Evolutionary conservation across 2,329 filamentous ascomycete genomes (phyloP).

Genomic region (Aspergillus fischeri): DNA sequence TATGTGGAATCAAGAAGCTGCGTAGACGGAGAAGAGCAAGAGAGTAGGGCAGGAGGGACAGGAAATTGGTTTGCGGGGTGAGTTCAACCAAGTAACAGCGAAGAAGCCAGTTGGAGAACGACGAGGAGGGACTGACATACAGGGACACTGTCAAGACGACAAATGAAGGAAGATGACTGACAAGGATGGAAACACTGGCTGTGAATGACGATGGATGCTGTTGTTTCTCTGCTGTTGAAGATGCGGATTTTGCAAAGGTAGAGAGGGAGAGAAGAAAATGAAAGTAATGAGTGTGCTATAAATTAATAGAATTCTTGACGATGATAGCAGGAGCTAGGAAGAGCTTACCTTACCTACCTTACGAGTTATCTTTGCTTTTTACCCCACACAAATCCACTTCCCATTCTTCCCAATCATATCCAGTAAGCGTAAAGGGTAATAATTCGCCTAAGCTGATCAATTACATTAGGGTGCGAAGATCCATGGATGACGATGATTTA

Average conservation of each 20-base stretch:
- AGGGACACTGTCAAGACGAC: background rate
- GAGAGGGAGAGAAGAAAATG: background rate
- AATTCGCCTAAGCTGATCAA: background rate
- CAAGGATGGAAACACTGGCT: background rate
- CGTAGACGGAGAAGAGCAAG: background rate
- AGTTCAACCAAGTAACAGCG: background rate
- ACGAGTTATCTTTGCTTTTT: background rate
- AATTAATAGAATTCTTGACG: background rate
- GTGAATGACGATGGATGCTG: background rate
- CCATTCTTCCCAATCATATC: too few species aligned
- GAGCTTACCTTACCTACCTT: background rate
- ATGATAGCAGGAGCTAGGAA: background rate
- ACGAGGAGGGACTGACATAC: background rate
- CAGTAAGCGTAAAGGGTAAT: too few species aligned
- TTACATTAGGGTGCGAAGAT: background rate
- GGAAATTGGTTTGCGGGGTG: background rate
- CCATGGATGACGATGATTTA: background rate
- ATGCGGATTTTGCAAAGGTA: background rate
- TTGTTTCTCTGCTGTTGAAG: background rate
- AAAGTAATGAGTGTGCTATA: background rate
- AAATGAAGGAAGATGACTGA: background rate
- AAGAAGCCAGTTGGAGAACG: background rate
- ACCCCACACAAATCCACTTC: background rate
- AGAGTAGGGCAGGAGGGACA: background rate
- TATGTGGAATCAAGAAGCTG: background rate